Conservation (phyloP, 2,329 filamentous ascomycete genomes). For the Graphium sp. region DNA sequence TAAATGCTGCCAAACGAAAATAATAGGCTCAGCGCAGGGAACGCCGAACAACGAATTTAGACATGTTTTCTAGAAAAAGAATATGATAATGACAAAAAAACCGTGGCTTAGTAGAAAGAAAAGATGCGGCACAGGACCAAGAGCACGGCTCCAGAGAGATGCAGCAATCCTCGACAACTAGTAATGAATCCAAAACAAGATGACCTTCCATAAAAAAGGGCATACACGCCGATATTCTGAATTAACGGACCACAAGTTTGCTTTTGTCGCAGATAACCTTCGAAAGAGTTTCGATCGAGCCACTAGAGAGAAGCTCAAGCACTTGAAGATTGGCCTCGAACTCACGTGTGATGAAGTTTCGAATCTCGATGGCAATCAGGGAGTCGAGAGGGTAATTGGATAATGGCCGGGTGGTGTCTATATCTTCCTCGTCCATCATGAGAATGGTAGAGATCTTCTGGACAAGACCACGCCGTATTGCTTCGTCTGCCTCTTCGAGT, state of each 20-base stretch:
- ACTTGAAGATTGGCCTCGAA: conserved; percentile 33
- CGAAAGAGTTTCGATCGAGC: conserved; percentile 27
- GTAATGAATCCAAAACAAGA: background rate
- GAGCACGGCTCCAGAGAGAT: too few species aligned
- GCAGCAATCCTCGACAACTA: too few species aligned
- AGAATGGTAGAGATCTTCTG: conserved; percentile 29
- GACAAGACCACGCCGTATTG: conserved; percentile 25
- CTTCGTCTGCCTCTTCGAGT: conserved; percentile 24
- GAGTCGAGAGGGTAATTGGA: conserved; percentile 22
- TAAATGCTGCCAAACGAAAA: too few species aligned
- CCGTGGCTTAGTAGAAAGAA: too few species aligned
- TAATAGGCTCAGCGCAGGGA: too few species aligned
- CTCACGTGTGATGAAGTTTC: conserved; percentile 31
- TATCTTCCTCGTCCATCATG: conserved; percentile 29
- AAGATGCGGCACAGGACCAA: too few species aligned
- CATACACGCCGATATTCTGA: background rate
- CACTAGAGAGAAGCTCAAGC: conserved; percentile 31
- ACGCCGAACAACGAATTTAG: too few species aligned
- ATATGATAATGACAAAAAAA: too few species aligned
- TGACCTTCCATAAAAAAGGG: background rate
- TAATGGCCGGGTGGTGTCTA: conserved; percentile 21
- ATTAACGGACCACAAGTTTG: conserved; percentile 13
- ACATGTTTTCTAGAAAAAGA: too few species aligned
- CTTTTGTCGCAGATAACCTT: conserved; percentile 29
- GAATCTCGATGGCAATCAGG: conserved; percentile 29